Percentiles rank a stretch among this genome's conserved stretches.
phyloP scores from a whole-genome alignment of 2,329 filamentous ascomycete genomes.

The Clathrospora elynae region DNA sequence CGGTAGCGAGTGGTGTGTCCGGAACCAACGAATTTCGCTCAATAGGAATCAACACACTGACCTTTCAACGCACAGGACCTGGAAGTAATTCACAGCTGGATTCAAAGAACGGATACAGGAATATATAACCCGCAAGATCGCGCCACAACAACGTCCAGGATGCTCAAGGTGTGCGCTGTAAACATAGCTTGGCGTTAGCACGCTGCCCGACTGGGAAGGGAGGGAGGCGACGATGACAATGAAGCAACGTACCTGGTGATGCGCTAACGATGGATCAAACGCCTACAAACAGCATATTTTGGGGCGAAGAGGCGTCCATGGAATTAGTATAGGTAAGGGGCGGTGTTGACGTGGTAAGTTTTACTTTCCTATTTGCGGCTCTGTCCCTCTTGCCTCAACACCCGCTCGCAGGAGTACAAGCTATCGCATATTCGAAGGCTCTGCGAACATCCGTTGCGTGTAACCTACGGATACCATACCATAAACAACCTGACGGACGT shows the following conservation, averaged over 20 bases:
- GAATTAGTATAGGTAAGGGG: conserved; percentile 6
- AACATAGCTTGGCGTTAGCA: not conserved
- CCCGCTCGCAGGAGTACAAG: not conserved
- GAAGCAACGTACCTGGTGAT: conserved; percentile 3
- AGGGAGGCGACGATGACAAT: not conserved
- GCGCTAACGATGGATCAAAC: not conserved
- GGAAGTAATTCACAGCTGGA: not conserved
- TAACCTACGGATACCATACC: conserved; percentile 1
- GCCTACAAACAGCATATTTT: not conserved
- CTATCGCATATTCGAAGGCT: not conserved
- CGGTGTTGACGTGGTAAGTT: conserved; percentile 16
- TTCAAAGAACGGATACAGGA: not conserved
- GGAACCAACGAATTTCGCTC: not conserved
- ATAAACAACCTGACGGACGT: not conserved
- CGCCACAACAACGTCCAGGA: not conserved
- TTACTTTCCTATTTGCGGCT: conserved; percentile 5
- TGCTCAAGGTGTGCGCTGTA: not conserved
- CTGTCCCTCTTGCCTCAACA: conserved; percentile 11
- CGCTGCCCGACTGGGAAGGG: not conserved
- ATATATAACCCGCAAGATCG: not conserved
- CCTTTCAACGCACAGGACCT: not conserved
- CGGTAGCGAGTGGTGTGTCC: not conserved
- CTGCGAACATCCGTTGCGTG: not conserved
- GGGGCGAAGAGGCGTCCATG: conserved; percentile 4
- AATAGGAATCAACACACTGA: not conserved